These are phyloP conservation scores for Colletotrichum spaethianum DNA, from an alignment of 2,329 filamentous ascomycete genomes.

Conservation along the genomic window DNA sequence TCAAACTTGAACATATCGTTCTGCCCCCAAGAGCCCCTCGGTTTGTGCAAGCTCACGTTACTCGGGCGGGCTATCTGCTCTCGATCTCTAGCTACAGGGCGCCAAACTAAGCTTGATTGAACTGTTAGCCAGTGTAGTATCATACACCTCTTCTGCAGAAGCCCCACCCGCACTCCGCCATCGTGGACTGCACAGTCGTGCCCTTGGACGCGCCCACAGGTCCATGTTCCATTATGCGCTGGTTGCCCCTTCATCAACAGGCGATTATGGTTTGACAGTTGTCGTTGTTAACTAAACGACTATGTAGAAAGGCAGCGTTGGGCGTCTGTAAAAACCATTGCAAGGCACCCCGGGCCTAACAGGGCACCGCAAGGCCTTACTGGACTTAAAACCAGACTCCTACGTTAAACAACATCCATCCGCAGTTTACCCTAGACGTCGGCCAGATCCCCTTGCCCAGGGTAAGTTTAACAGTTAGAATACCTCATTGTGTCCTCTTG, in stretches of 20 bases:
- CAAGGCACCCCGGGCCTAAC: too few species aligned
- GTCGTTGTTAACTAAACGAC: too few species aligned
- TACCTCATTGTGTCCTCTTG: slow-evolving; percentile 35
- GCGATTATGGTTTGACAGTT: slow-evolving; percentile 32
- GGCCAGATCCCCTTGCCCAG: too few species aligned
- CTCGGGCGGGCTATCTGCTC: neutral
- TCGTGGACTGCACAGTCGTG: slow-evolving; percentile 15
- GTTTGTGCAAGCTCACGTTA: neutral
- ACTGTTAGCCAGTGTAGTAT: neutral
- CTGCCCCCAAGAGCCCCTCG: too few species aligned
- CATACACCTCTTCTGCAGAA: neutral
- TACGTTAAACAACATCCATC: too few species aligned
- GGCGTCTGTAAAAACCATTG: too few species aligned
- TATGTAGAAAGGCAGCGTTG: too few species aligned
- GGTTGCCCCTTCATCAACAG: neutral
- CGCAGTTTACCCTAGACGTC: too few species aligned
- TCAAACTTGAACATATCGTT: neutral
- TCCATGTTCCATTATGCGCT: slow-evolving; percentile 4
- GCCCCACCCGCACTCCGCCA: slow-evolving; percentile 12
- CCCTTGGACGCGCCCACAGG: neutral
- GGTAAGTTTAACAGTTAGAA: slow-evolving; percentile 33
- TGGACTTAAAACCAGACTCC: too few species aligned
- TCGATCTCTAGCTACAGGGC: neutral
- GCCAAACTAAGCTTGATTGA: too few species aligned
- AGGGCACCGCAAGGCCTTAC: too few species aligned